Evolutionary conservation across 2,329 filamentous ascomycete species (phyloP).

Genomic region (Ceratocystis smalleyi): DNA sequence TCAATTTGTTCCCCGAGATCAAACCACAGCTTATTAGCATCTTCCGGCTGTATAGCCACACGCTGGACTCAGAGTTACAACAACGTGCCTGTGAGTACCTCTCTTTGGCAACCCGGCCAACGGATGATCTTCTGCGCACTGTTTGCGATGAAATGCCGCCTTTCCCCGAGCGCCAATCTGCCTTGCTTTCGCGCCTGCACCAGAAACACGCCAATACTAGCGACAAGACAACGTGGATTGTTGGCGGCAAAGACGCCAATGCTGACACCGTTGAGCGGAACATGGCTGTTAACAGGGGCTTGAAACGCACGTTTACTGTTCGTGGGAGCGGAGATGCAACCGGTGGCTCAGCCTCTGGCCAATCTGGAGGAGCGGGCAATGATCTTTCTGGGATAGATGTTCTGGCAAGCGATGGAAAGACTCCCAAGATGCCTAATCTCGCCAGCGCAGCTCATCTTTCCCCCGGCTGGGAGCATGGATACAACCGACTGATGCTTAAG

Average conservation of each 20-base stretch:
- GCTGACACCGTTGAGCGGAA: slow-evolving; percentile 62
- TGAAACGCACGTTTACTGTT: slow-evolving; percentile 72
- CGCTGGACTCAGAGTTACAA: slow-evolving; percentile 85
- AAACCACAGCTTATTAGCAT: slow-evolving; percentile 85
- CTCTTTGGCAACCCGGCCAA: slow-evolving; percentile 66
- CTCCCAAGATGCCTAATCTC: slow-evolving; percentile 59
- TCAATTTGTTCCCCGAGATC: slow-evolving; percentile 97
- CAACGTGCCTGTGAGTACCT: slow-evolving; percentile 94
- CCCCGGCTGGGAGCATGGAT: slow-evolving; percentile 87
- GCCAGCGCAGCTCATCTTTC: slow-evolving; percentile 85
- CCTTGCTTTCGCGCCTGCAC: slow-evolving; percentile 77
- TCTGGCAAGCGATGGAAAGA: slow-evolving; percentile 42
- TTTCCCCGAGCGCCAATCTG: slow-evolving; percentile 87
- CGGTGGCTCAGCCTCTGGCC: slow-evolving; percentile 22
- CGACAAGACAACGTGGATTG: slow-evolving; percentile 92
- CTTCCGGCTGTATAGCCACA: slow-evolving; percentile 85
- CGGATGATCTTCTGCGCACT: slow-evolving; percentile 80
- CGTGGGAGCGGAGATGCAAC: slow-evolving; percentile 34
- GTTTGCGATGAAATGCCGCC: slow-evolving; percentile 98
- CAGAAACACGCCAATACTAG: slow-evolving; percentile 87
- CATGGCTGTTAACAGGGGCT: slow-evolving; percentile 62
- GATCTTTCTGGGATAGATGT: slow-evolving; percentile 73
- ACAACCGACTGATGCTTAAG: slow-evolving; percentile 62
- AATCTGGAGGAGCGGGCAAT: slow-evolving; percentile 26
- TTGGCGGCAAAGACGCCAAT: slow-evolving; percentile 93